Evolutionary conservation across 2,329 filamentous ascomycete genomes (phyloP), one percentile per base, ranked within the genome.

Genomic region (Penicillium griseofulvum): DNA sequence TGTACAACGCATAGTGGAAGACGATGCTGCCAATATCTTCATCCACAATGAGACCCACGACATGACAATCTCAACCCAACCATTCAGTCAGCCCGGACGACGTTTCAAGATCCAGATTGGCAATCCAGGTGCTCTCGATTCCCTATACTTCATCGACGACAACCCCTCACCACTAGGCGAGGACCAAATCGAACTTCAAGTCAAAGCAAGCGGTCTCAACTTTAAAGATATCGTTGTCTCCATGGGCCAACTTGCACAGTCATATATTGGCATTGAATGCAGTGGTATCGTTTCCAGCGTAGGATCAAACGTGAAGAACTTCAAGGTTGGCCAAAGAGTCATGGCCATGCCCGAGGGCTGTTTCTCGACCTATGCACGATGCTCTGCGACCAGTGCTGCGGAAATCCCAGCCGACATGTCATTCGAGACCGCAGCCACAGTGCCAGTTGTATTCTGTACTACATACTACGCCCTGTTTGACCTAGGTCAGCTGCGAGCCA

Each of bases 171-270:
- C 58, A 8, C 28, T 66, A 24, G 43, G 45, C 9, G 63, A 63
- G 5, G 57, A 71, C 22, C 52, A 70, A 1, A 63, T 75, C 11
- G 72, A 74, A 31, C 62, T 76, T 29, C 63, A 69, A 42, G 67
- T 72, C 50, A 74, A 73, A 45, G 71, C 71, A 9, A 65, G 64
- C 0, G 66, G 68, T 16, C 58, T 75, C 31, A 74, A 74, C 51
- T 72, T 73, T 59, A 68, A 68, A 22, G 72, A 75, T 55, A 65
- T 74, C 19, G 66, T 71, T 46, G 64, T 71, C 5, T 61, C 69
- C 1, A 72, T 73, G 68, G 74, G 74, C 5, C 70, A 74, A 38
- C 28, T 72, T 7, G 56, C 58, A 10, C 63, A 65, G 19, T 50
- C 58, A 0, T 67, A 67, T n/a, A 58, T 74, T 19, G 72, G 73